phyloP scores from a whole-genome alignment of 2,329 filamentous ascomycete genomes.

The Penicillium sp. region DNA sequence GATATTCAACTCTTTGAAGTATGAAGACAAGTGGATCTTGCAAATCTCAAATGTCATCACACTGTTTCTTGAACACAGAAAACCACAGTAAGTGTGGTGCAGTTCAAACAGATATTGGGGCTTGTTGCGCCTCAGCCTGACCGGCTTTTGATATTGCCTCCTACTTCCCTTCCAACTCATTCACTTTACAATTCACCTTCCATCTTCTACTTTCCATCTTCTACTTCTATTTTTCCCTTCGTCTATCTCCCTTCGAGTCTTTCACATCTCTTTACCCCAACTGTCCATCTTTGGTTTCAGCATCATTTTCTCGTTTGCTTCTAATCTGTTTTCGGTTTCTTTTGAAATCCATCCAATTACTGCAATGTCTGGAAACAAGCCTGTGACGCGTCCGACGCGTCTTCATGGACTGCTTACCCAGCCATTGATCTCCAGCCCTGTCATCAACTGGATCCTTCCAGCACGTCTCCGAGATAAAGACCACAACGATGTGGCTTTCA shows the following conservation, averaged over 20 bases:
- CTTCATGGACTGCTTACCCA: slow-evolving; percentile 68
- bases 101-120: neutral
- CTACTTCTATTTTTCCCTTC: neutral
- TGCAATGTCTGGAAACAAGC: neutral
- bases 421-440: slow-evolving; percentile 73
- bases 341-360: neutral
- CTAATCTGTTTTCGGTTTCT: neutral
- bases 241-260: neutral
- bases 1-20: neutral
- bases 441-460: slow-evolving; percentile 73
- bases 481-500: slow-evolving; percentile 79
- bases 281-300: neutral
- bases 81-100: neutral
- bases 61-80: neutral
- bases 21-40: slow-evolving; percentile 3
- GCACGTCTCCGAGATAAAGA: slow-evolving; percentile 68
- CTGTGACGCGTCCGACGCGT: neutral
- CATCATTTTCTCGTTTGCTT: neutral
- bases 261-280: neutral
- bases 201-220: neutral
- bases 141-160: neutral
- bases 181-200: neutral
- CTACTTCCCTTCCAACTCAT: neutral
- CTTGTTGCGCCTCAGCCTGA: neutral
- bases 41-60: neutral